Base-by-base conservation (phyloP, 495 filamentous ascomycete genomes). In the Oidiodendron maius region DNA sequence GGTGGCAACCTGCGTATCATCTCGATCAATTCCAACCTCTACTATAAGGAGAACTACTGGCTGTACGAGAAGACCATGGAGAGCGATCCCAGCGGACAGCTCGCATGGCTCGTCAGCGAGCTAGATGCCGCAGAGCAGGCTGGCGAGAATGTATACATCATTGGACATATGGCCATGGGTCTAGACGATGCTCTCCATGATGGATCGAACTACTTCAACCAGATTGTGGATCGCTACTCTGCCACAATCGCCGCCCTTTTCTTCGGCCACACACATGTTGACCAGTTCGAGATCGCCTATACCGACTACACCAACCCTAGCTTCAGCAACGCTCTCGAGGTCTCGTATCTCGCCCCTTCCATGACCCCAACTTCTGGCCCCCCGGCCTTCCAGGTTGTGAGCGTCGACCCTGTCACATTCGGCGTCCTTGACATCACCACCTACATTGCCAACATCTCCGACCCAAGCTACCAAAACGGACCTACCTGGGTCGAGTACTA, bases 311-410 rank as follows among this genome's bases (percentile, higher is more conserved):
- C 35, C 3, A 51, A 51, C 15, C 67, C 59, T 3, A 53, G 44
- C 25, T 52, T 50, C 32, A 49, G 51, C 20, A 72, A 66, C 4
- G 76, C 77, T 2, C 52, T 65, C 3, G 66, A 64, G 35, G 64
- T 71, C 20, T 70, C 67, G 4, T 82, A 76, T 44, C 68, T 80
- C 48, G 66, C 65, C 0, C 75, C 76, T 4, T 68, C 71, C 8
- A 53, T 82, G 59, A 79, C 77, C 1, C 77, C 78, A 0, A 76
- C 64, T 0, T 68, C 68, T 4, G 75, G 75, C 13, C 62, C 69
- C 10, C 72, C 77, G 0, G 65, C 75, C 2, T 80, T 82, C 66
- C 71, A 72, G 26, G 67, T 79, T n/a, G 80, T 80, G 60, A 58
- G 64, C 11, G 66, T 80, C 23, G 78, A 80, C 46, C 74, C 76